These are phyloP conservation scores for Orbilia javanica DNA, from an alignment of 2,329 filamentous ascomycete species.

Conservation along the genomic window DNA sequence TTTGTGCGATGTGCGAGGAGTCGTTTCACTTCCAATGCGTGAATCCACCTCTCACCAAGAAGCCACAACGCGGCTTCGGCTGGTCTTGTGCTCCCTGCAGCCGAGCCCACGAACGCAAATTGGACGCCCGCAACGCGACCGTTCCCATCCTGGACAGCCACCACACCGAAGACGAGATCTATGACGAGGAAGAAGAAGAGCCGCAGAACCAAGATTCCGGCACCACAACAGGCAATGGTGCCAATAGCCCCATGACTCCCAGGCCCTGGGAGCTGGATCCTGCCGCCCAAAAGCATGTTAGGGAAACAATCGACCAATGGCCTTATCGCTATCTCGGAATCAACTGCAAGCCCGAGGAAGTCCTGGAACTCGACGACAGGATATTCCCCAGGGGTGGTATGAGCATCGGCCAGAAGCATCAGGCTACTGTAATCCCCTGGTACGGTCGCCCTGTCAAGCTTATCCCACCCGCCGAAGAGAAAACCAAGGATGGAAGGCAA, in stretches of 20 bases:
- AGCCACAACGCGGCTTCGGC: slow-evolving; percentile 95
- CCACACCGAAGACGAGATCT: slow-evolving; percentile 65
- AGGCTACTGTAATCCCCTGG: slow-evolving; percentile 88
- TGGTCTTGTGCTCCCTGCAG: slow-evolving; percentile 98
- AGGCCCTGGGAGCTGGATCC: slow-evolving; percentile 44
- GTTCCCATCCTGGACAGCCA: slow-evolving; percentile 25
- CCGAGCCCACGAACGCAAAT: slow-evolving; percentile 90
- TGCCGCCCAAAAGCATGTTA: slow-evolving; percentile 38
- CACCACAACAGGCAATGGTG: slow-evolving; percentile 45
- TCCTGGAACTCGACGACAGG: slow-evolving; percentile 94
- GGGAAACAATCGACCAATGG: slow-evolving; percentile 88
- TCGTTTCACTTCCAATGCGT: slow-evolving; percentile 99
- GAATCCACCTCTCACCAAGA: slow-evolving; percentile 89
- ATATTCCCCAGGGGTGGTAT: slow-evolving; percentile 97
- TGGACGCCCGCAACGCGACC: slow-evolving; percentile 83
- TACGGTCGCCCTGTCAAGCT: slow-evolving; percentile 88
- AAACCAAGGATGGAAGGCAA: slow-evolving; percentile 78
- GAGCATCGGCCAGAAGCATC: slow-evolving; percentile 88
- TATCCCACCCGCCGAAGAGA: slow-evolving; percentile 88
- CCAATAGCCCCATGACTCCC: slow-evolving; percentile 59
- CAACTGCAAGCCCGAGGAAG: slow-evolving; percentile 95
- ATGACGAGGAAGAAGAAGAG: slow-evolving; percentile 74
- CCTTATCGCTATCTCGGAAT: slow-evolving; percentile 95
- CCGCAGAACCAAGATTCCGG: slow-evolving; percentile 65
- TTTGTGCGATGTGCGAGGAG: slow-evolving; percentile 64